A percentile compares a stretch with the other conserved stretches of the same genome.
Evolutionary conservation across 257 asterid species (phyloP).

Genomic region (Nicotiana attenuata): DNA sequence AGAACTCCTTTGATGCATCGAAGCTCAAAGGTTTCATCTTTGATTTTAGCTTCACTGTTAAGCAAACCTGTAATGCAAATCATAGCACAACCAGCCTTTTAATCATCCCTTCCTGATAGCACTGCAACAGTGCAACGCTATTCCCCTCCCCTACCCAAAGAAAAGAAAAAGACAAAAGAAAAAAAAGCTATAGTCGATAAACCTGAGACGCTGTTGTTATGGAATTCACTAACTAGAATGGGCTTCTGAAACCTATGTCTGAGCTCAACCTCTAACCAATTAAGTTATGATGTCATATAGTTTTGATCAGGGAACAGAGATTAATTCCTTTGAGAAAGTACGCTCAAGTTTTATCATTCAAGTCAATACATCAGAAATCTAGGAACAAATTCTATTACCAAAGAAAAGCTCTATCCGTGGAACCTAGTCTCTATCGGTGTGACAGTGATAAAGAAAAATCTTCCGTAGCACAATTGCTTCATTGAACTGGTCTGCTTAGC

Average conservation of each 20-base stretch:
- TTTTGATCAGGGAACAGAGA: not conserved
- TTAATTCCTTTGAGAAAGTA: not conserved
- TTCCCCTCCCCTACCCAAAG: not conserved
- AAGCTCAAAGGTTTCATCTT: conserved; percentile 16
- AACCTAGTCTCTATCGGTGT: not conserved
- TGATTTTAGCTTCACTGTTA: conserved; percentile 44
- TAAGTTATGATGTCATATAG: not conserved
- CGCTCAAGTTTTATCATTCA: not conserved
- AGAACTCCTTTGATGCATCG: conserved; percentile 43
- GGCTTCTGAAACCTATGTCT: not conserved
- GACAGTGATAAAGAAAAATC: not conserved
- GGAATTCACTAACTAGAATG: not conserved
- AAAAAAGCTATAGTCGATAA: not conserved
- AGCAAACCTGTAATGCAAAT: conserved; percentile 45
- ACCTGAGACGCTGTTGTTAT: not conserved
- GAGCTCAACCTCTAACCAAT: not conserved
- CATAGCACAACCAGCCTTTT: conserved; percentile 3
- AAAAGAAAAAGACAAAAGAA: too few species aligned
- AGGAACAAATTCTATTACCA: not conserved
- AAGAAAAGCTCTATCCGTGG: not conserved
- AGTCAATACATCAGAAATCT: not conserved
- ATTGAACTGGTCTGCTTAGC: not conserved
- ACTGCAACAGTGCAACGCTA: not conserved
- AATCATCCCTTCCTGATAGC: not conserved
- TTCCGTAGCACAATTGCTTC: not conserved